Evolutionary conservation across 2,329 filamentous ascomycete genomes (phyloP).

Genomic region (Sporothrix euskadiensis): DNA sequence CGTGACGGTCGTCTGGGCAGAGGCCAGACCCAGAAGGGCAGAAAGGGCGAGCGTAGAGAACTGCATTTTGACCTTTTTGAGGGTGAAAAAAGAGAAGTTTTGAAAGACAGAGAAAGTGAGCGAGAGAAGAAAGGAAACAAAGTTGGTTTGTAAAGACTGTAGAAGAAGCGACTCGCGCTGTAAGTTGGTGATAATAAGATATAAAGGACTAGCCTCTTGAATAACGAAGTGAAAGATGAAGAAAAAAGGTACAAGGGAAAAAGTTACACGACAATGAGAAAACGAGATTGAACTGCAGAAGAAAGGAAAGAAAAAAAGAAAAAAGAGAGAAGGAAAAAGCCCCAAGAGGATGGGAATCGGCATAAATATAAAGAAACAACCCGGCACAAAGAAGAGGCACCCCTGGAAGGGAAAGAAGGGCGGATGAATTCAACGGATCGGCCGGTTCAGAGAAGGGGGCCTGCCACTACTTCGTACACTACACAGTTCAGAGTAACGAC

Average conservation of each 20-base stretch:
- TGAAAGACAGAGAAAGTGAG: not conserved
- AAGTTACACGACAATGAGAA: conserved; percentile 35
- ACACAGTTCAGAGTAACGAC: too few species aligned
- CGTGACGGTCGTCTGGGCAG: conserved; percentile 51
- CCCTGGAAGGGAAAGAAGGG: not conserved
- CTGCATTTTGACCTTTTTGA: conserved; percentile 51
- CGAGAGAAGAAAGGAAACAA: conserved; percentile 34
- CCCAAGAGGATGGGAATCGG: conserved; percentile 20
- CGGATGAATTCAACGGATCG: conserved; percentile 17
- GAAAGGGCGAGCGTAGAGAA: conserved; percentile 51
- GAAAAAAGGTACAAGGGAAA: conserved; percentile 31
- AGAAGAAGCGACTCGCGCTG: conserved; percentile 50
- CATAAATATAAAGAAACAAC: conserved; percentile 28
- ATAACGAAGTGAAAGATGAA: conserved; percentile 37
- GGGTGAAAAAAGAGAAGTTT: conserved; percentile 30
- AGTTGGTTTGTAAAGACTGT: conserved; percentile 35
- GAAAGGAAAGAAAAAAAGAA: conserved; percentile 34
- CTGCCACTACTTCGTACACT: not conserved
- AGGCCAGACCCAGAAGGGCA: conserved; percentile 50
- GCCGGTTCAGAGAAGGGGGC: conserved; percentile 5
- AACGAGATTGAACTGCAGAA: conserved; percentile 32
- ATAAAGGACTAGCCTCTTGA: conserved; percentile 51
- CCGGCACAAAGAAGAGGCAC: conserved; percentile 15
- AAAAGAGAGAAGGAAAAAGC: conserved; percentile 34
- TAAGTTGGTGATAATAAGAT: conserved; percentile 35